Evolutionary conservation across 2,329 filamentous ascomycete species (phyloP), one percentile per base, ranked within the genome.

Genomic region (Exophiala viscosa): DNA sequence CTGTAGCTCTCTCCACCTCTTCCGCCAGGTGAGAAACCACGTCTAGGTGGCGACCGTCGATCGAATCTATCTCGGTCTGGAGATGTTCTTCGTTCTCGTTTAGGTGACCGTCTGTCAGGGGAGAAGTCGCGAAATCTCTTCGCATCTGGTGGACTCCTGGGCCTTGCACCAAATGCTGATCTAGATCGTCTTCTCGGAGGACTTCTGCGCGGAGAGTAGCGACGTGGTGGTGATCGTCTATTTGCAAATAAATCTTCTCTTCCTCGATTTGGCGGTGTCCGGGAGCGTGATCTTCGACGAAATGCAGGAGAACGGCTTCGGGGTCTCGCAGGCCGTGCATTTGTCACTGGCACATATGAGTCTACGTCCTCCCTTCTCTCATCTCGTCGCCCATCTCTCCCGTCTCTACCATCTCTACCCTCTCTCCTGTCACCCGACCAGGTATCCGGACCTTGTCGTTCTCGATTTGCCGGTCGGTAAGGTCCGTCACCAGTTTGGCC

Each of bases 271-370:
- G 66, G 62, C 18, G 73, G 73, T 41, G 69, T 74, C 39, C 73
- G 65, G 45, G 73, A 73, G 40, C 70, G 69, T 46, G 40, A 42
- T 42, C 40, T 42, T 42, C 71, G 69, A 43, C 71, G 71, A 51
- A 67, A 72, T 14, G 60, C 55, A 15, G 63, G 73, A 17, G 73
- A 75, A 15, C 73, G 71, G 58, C 72, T 75, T 55, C 72, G 67
- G 10, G 53, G 60, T 45, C 59, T 45, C 10, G 55, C 18, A 5
- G 55, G 56, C 52, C 61, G 31, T 28, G 45, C 8, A 39, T 56
- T 62, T n/a, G 61, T 61, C 5, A 40, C 38, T 14, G 61, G 61
- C 10, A 61, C 47, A 46, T 63, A 63, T 17, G 60, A 62, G 40
- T 63, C 61, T n/a, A 63, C 58, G 32, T 61, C 59, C 15, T 61